Conservation (phyloP, 805 yeast species). For the Dipodascopsis uninucleata region DNA sequence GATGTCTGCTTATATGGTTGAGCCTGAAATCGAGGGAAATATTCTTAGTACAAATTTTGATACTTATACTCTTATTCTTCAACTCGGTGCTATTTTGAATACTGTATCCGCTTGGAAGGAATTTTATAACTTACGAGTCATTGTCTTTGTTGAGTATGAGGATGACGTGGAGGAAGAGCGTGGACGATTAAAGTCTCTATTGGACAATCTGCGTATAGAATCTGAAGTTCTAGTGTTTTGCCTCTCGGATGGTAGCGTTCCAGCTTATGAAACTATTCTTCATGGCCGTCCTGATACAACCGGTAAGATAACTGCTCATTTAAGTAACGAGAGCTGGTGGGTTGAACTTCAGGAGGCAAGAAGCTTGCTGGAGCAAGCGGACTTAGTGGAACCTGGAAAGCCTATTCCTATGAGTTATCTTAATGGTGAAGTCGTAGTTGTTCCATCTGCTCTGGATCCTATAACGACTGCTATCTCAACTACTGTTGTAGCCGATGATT, state of each 20-base stretch:
- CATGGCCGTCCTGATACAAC: conserved; percentile 54
- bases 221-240: conserved; percentile 77
- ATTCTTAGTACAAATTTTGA: conserved; percentile 87
- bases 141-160: conserved; percentile 80
- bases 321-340: conserved; percentile 86
- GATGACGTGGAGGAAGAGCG: conserved; percentile 70
- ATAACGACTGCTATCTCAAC: conserved; percentile 4
- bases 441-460: conserved; percentile 13
- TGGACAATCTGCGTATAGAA: conserved; percentile 76
- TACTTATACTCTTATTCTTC: conserved; percentile 89
- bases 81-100: conserved; percentile 84
- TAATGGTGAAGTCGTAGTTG: conserved; percentile 21
- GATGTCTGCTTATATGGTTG: conserved; percentile 79
- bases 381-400: conserved; percentile 19
- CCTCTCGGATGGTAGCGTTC: conserved; percentile 51
- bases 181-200: conserved; percentile 55
- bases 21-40: conserved; percentile 59
- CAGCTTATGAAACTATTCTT: conserved; percentile 70
- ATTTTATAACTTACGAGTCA: conserved; percentile 69
- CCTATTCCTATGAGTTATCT: conserved; percentile 24
- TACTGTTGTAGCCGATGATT: conserved; percentile 6
- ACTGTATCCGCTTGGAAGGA: conserved; percentile 93
- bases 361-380: conserved; percentile 29
- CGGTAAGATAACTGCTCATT: conserved; percentile 47
- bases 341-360: conserved; percentile 60